Conservation (phyloP, 1,284 basidiomycete species). For the Leccinum fuscescens region DNA sequence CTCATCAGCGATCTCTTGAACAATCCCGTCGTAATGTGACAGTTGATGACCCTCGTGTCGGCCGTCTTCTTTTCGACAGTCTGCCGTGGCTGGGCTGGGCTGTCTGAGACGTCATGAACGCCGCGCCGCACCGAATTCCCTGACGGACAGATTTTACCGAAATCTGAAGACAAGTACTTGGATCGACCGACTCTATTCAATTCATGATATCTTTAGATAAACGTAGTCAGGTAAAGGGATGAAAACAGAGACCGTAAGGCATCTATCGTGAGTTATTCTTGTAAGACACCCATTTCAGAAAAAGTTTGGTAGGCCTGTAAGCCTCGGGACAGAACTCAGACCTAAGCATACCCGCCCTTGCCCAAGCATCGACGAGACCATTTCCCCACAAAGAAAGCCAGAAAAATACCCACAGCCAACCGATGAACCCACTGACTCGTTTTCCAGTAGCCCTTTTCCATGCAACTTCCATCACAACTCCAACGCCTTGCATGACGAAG, state of each 20-base stretch:
- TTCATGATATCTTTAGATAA: background rate
- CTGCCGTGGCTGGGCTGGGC: constrained; percentile 64
- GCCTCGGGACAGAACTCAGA: constrained; percentile 14
- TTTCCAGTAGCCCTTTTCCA: constrained; percentile 44
- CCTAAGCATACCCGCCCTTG: constrained; percentile 38
- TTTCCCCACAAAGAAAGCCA: constrained; percentile 49
- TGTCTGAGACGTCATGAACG: constrained; percentile 42
- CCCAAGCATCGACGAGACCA: constrained; percentile 52
- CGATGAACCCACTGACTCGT: constrained; percentile 44
- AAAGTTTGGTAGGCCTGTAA: constrained; percentile 21
- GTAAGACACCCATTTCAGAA: constrained; percentile 18
- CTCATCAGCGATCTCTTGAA: constrained; percentile 71
- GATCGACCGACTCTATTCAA: background rate
- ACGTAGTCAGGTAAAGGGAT: background rate
- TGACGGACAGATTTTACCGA: background rate
- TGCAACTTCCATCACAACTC: constrained; percentile 45
- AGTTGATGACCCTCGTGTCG: constrained; percentile 69
- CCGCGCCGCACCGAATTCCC: background rate
- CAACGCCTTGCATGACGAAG: constrained; percentile 57
- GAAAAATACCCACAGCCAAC: constrained; percentile 47
- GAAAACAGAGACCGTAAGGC: background rate
- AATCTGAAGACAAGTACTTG: background rate
- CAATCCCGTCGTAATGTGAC: constrained; percentile 77
- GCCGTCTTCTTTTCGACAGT: constrained; percentile 69
- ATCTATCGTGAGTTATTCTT: background rate